Conservation (phyloP, 345 rosid species). For the Syzygium oleosum region DNA sequence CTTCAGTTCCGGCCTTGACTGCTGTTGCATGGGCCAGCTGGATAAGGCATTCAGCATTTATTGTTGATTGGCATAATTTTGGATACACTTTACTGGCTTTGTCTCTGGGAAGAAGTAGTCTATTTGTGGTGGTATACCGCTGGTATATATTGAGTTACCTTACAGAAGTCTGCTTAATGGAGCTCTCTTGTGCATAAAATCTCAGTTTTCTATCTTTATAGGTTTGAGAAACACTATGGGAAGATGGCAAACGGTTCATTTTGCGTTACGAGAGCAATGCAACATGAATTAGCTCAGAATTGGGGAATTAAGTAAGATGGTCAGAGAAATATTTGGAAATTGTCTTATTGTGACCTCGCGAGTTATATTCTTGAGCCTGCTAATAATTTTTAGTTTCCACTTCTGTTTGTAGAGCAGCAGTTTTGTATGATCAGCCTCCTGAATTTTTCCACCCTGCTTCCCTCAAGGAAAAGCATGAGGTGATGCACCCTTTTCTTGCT, state of each 20-base stretch:
- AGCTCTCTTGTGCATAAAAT: background rate
- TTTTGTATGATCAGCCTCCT: conserved; percentile 94
- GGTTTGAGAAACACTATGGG: conserved; percentile 83
- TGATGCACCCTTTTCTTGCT: conserved; percentile 17
- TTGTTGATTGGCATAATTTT: conserved; percentile 97
- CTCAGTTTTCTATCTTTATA: conserved; percentile 6
- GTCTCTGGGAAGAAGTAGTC: conserved; percentile 78
- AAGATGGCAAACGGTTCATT: conserved; percentile 80
- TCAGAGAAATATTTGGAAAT: conserved; percentile 12
- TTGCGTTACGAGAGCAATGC: conserved; percentile 95
- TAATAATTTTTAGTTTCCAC: background rate
- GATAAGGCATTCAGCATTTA: conserved; percentile 54
- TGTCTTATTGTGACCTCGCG: background rate
- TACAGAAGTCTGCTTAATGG: background rate
- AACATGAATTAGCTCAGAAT: conserved; percentile 87
- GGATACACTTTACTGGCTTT: conserved; percentile 89
- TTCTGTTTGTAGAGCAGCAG: conserved; percentile 49
- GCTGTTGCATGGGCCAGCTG: conserved; percentile 95
- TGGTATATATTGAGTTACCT: conserved; percentile 39
- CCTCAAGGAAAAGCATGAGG: conserved; percentile 78
- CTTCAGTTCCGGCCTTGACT: conserved; percentile 82
- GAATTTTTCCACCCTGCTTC: conserved; percentile 75
- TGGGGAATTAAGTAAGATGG: conserved; percentile 89
- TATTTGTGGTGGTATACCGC: conserved; percentile 65
- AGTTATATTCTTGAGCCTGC: conserved; percentile 1